These are phyloP conservation scores for Xylaria sp. DNA, from an alignment of 2,329 filamentous ascomycete species.

Conservation along the genomic window DNA sequence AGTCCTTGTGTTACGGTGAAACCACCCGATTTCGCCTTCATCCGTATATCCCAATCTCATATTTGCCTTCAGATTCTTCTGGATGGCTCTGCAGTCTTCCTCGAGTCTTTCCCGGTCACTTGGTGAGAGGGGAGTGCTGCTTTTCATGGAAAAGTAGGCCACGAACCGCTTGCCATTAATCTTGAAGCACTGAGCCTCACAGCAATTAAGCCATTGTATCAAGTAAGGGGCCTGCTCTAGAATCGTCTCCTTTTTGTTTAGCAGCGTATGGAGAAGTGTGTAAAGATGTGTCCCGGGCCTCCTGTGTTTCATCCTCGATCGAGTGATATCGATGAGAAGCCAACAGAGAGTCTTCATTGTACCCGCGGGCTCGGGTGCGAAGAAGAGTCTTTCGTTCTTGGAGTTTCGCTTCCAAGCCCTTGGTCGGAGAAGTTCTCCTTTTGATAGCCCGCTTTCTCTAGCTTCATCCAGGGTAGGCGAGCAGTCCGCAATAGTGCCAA, in stretches of 20 bases:
- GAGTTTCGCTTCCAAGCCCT: constrained; percentile 31
- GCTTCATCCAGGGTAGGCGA: constrained; percentile 32
- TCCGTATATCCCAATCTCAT: constrained; percentile 33
- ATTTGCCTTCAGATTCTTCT: constrained; percentile 30
- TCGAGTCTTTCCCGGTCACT: constrained; percentile 16
- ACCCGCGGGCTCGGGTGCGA: constrained; percentile 14
- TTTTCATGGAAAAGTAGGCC: constrained; percentile 29
- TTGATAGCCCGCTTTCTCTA: constrained; percentile 20
- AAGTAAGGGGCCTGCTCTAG: constrained; percentile 21
- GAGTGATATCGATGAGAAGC: constrained; percentile 34
- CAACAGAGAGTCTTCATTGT: constrained; percentile 27
- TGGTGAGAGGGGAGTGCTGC: constrained; percentile 7
- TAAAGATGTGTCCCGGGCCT: constrained; percentile 23
- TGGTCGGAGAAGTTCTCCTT: constrained; percentile 11
- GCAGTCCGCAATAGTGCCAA: constrained; percentile 29
- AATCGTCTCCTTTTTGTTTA: constrained; percentile 27
- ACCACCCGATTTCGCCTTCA: constrained; percentile 33
- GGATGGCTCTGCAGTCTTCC: constrained; percentile 21
- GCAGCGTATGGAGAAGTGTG: constrained; percentile 11
- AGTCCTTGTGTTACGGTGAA: constrained; percentile 22
- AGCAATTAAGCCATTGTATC: constrained; percentile 34
- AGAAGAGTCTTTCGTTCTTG: constrained; percentile 23
- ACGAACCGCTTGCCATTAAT: constrained; percentile 24
- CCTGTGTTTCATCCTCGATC: constrained; percentile 16
- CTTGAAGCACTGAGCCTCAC: constrained; percentile 30